Evolutionary conservation across 306 rosid species (phyloP).

Genomic region (Castanea sativa): DNA sequence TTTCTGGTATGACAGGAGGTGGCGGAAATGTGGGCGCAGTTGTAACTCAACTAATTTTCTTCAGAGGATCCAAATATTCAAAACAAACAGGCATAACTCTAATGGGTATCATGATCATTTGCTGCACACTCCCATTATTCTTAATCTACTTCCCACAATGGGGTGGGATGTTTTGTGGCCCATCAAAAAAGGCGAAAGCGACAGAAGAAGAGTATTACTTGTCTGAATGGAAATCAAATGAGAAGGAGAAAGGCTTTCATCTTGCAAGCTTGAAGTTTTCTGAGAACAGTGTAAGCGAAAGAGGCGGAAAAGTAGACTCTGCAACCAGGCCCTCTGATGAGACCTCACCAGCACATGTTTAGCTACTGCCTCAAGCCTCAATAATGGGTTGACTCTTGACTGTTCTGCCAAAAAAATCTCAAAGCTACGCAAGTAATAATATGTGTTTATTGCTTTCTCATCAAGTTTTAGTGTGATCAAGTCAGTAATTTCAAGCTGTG

Average conservation of each 20-base stretch:
- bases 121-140: constrained; percentile 59
- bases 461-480: too few relatives aligned
- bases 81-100: constrained; percentile 78
- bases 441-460: neutral
- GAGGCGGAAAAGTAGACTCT: constrained; percentile 38
- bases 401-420: neutral
- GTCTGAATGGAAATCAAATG: constrained; percentile 68
- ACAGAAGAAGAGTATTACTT: constrained; percentile 78
- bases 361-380: neutral
- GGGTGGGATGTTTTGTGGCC: constrained; percentile 87
- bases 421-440: neutral
- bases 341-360: constrained; percentile 23
- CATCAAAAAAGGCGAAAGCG: constrained; percentile 37
- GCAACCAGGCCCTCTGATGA: constrained; percentile 47
- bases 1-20: constrained; percentile 93
- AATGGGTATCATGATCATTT: constrained; percentile 82
- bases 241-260: constrained; percentile 60
- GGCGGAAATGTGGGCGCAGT: constrained; percentile 97
- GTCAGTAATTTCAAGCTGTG: too few relatives aligned
- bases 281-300: constrained; percentile 64
- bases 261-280: constrained; percentile 67
- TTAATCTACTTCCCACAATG: constrained; percentile 77
- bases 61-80: constrained; percentile 69
- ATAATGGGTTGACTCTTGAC: neutral
- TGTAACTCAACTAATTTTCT: constrained; percentile 72